Base-by-base conservation (phyloP, 2,329 filamentous ascomycete species). In the Parastagonospora avenae region DNA sequence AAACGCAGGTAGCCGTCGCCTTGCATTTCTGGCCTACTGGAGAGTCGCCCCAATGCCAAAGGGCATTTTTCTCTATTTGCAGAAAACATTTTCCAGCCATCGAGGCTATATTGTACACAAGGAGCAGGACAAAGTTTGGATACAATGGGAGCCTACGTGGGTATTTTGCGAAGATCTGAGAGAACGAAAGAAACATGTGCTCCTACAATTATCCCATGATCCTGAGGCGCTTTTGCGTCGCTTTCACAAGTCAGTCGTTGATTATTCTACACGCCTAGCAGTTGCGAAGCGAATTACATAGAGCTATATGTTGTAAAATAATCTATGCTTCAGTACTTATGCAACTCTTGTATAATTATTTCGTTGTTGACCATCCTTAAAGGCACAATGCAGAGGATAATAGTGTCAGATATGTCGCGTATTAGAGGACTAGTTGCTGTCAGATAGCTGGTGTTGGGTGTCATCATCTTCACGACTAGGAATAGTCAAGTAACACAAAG, bases 81-180 rank as follows among this genome's bases (percentile, higher is more conserved):
- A 57, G 27, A 10, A 45, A 39, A 33, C 36, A 11, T 57, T 41
- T 42, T 41, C 45, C 8, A 57, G 51, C 42, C n/a, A 52, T 31
- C 7, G 24, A 31, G 48, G 54, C 7, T 31, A 35, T 7, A 51
- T 57, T 27, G 35, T 57, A 37, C 33, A 57, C 41, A 30, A 36
- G 10, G 35, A 57, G 42, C 2, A 10, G 9, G 47, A 44, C 6
- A 46, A 14, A 39, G 54, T 57, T 39, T 57, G 28, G 54, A 39
- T 57, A 46, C 45, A 57, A 32, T 57, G 15, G 54, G 48, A 57
- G 42, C 54, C 48, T 31, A 57, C 50, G n/a, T 57, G 32, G 54
- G 54, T 57, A 24, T 40, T 50, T 30, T 49, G 51, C 33, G 10
- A 54, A 47, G 44, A 57, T 39, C 19, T 57, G 7, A 31, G 35